Conservation (phyloP, 225 moss, liverwort and hornwort genomes). For the Physcomitrium patens region DNA sequence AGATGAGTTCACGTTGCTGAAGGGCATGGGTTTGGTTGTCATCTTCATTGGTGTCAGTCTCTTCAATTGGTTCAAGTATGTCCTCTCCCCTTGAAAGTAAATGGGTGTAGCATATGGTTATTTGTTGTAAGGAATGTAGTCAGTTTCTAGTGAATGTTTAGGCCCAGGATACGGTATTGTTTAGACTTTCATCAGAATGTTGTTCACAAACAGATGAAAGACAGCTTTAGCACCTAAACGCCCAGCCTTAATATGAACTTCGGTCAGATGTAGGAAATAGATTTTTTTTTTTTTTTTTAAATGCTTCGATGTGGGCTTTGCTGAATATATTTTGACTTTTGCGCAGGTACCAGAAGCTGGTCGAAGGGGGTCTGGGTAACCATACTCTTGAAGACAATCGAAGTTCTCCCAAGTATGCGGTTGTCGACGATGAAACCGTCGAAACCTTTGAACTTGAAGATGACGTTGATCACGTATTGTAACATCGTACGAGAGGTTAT, state of each 20-base stretch:
- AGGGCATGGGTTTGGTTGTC: slow-evolving; percentile 56
- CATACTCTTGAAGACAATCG: slow-evolving; percentile 1
- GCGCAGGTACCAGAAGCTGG: slow-evolving; percentile 57
- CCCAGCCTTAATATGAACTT: too few species aligned
- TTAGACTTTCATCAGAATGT: too few species aligned
- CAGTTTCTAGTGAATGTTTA: too few species aligned
- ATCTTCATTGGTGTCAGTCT: slow-evolving; percentile 64
- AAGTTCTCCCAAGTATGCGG: slow-evolving; percentile 31
- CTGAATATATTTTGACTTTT: neutral
- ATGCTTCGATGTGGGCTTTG: neutral
- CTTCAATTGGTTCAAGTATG: slow-evolving; percentile 74
- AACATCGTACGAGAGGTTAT: neutral
- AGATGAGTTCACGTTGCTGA: slow-evolving; percentile 51
- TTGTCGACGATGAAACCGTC: slow-evolving; percentile 22
- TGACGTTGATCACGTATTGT: slow-evolving; percentile 20
- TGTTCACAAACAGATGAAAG: too few species aligned
- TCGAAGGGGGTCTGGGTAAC: slow-evolving; percentile 26
- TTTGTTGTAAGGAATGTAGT: neutral
- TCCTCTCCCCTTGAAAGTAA: neutral
- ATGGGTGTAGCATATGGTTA: neutral
- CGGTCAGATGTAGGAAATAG: neutral
- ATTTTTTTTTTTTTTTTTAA: neutral
- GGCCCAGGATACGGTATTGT: too few species aligned
- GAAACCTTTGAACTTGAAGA: slow-evolving; percentile 26
- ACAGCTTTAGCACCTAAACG: too few species aligned